A percentile compares a stretch with the other conserved stretches of the same genome.
These are phyloP conservation scores for Diaporthe sp. DNA, from an alignment of 2,329 filamentous ascomycete species.

Conservation along the genomic window DNA sequence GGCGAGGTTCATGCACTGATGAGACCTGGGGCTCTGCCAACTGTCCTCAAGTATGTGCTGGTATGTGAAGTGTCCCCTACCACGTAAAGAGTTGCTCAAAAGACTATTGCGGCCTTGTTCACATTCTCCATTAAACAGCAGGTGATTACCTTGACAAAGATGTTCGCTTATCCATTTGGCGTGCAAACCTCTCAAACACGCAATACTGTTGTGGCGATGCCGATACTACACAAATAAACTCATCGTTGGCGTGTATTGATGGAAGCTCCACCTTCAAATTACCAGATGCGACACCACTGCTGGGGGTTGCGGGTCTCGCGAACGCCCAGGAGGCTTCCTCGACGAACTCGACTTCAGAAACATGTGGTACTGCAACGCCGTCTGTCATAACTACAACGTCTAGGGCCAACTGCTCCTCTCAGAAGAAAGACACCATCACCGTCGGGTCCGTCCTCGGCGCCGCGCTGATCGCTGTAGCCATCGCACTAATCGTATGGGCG, in stretches of 20 bases:
- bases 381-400: neutral
- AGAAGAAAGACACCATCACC: neutral
- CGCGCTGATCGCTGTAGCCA: neutral
- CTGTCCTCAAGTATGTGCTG: constrained; percentile 12
- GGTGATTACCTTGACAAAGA: constrained; percentile 1
- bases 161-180: neutral
- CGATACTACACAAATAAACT: neutral
- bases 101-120: neutral
- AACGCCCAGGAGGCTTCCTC: neutral
- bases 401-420: neutral
- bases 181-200: neutral
- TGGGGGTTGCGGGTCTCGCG: constrained; percentile 25
- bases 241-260: constrained; percentile 15
- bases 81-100: no score
- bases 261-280: neutral
- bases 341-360: neutral
- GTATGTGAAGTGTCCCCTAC: neutral
- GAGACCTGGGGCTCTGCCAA: neutral
- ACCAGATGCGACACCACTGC: neutral
- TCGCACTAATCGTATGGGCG: neutral
- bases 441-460: neutral
- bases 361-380: neutral
- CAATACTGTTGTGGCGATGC: constrained; percentile 26
- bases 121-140: neutral
- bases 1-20: constrained; percentile 25